Base-by-base conservation (phyloP, 768 basidiomycete genomes). In the Mycena venus region DNA sequence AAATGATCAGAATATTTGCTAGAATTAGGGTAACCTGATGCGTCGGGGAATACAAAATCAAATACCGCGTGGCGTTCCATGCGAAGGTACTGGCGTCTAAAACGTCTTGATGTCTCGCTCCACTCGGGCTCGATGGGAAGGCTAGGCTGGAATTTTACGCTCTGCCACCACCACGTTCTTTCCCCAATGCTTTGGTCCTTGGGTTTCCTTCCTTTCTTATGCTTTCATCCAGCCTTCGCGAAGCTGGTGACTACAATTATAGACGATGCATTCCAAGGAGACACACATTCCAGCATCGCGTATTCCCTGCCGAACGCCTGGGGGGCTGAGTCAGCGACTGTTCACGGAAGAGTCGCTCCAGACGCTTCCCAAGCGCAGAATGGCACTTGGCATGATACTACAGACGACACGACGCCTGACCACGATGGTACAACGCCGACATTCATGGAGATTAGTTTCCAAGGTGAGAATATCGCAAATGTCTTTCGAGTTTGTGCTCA, bases 321-420 rank as follows among this genome's bases (percentile, higher is more conserved):
- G 68, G 49, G 4, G 0, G 1, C 23, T 7, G 59, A 49, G 15
- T 40, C 47, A 17, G n/a, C 59, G 12, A 55, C 17, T 11, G 14
- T 3, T 15, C 68, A 70, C 25, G 68, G 68, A 5, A 62, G 68
- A 32, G 21, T 70, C 21, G 4, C 38, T 2, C 68, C 68, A 25
- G 68, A 70, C 34, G 34, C 59, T 3, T 27, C 49, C 21, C 44
- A 25, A 31, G 59, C 60, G 11, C 49, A n/a, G 47, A 36, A 63
- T 21, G 31, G 21, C 11, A 70, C 68, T 2, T 70, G 61, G 59
- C 68, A 70, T 32, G 68, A 70, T 42, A 32, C 49, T n/a, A 62
- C 68, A 23, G 68, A 70, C 60, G 68, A 70, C 60, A 70, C 68
- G 12, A 70, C 59, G 14, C 47, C 68, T 15, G 25, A 70, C 47